Evolutionary conservation across 1,284 basidiomycete genomes (phyloP).

Genomic region (Coniferiporia weirii): DNA sequence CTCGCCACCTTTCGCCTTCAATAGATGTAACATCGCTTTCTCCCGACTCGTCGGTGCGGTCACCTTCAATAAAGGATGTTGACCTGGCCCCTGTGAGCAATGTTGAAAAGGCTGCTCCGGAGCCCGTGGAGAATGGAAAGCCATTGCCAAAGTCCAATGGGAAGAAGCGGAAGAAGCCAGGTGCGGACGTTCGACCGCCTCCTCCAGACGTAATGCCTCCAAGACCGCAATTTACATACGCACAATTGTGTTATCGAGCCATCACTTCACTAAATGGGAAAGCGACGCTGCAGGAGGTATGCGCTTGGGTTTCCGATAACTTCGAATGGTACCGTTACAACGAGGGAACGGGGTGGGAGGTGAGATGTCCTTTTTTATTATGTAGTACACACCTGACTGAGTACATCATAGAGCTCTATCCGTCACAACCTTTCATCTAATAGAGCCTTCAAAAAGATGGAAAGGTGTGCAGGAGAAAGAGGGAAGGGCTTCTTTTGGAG

Average conservation of each 20-base stretch:
- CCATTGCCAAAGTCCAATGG: slow-evolving; percentile 41
- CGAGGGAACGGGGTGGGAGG: slow-evolving; percentile 82
- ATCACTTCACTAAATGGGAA: slow-evolving; percentile 77
- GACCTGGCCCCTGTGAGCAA: slow-evolving; percentile 24
- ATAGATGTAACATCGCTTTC: slow-evolving; percentile 78
- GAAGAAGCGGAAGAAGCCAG: slow-evolving; percentile 72
- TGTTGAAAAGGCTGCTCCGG: slow-evolving; percentile 21
- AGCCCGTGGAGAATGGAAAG: slow-evolving; percentile 29
- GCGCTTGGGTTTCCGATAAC: slow-evolving; percentile 84
- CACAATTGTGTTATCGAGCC: slow-evolving; percentile 73
- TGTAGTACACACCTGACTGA: slow-evolving; percentile 3
- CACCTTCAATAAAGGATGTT: slow-evolving; percentile 40
- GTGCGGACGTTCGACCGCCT: slow-evolving; percentile 34
- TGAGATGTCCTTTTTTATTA: slow-evolving; percentile 32
- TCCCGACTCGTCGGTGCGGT: slow-evolving; percentile 72
- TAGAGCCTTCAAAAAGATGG: slow-evolving; percentile 82
- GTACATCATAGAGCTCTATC: slow-evolving; percentile 68
- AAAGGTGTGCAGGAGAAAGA: slow-evolving; percentile 77
- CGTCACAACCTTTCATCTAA: slow-evolving; percentile 89
- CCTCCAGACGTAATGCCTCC: slow-evolving; percentile 72
- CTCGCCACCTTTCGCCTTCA: slow-evolving; percentile 57
- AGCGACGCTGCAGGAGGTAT: slow-evolving; percentile 88
- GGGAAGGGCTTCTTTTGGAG: slow-evolving; percentile 91
- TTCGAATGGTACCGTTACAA: slow-evolving; percentile 87
- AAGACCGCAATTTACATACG: slow-evolving; percentile 73